Evolutionary conservation across 208 protist species (phyloP), one percentile per base, ranked within the genome.

Genomic region (Acanthamoeba culbertsoni): DNA sequence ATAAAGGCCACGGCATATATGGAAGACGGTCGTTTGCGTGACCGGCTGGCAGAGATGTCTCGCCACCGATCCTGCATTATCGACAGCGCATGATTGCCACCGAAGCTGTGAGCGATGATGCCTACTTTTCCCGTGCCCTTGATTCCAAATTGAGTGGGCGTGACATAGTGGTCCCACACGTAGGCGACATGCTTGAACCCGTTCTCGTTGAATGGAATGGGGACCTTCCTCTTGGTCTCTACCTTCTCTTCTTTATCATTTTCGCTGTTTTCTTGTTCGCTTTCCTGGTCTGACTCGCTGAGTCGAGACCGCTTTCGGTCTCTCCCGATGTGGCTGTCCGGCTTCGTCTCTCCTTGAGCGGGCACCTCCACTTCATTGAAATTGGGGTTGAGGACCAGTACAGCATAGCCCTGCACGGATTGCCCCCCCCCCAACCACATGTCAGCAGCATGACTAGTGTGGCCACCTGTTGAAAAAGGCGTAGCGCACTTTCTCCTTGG

Each of bases 151-250:
- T 40, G 68, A 1, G 79, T 43, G 51, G 45, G 79, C 79, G 45
- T 88, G 79, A 88, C 62, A 20, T 62, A 33, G 10, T 28, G n/a
- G 79, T 88, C 79, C 79, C 79, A 88, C n/a, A 88, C 79, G 53
- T 63, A 35, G 18, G 53, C 51, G 1, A 63, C 20, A 28, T 88
- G 79, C 45, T 42, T 62, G 45, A 88, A 88, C 45, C 79, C 79
- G 35, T 88, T 88, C 79, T 88, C 79, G 53, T 88, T 88, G 79
- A 57, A 88, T 18, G 79, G 79, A 3, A 88, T 88, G 31, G 79
- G 4, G 16, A 57, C 20, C 53, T 63, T 88, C 7, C 8, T 26
- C 53, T 88, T 46, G 37, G n/a, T 40, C 31, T 88, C 79, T 6
- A 43, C 48, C 7, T 31, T 5, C 48, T 45, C 71, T 46, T 82